These are phyloP conservation scores for Leccinum ponderosum DNA, from an alignment of 1,284 basidiomycete genomes.

Conservation along the genomic window DNA sequence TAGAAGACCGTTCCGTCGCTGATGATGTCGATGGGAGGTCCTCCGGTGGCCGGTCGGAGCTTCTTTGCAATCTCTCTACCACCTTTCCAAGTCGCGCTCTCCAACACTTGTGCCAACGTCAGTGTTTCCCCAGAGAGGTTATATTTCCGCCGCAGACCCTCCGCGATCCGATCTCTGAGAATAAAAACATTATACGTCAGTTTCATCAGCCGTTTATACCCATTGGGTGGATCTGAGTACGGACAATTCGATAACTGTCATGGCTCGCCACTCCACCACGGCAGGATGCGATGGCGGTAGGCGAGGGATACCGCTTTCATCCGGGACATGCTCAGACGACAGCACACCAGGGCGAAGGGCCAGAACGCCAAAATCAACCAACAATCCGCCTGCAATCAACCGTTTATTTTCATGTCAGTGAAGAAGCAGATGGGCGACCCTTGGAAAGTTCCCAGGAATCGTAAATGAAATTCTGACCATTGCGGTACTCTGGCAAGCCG, in stretches of 20 bases:
- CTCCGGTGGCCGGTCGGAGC: slow-evolving; percentile 72
- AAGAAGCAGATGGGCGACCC: not conserved
- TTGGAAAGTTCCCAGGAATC: not conserved
- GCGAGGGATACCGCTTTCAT: slow-evolving; percentile 58
- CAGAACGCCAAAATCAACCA: slow-evolving; percentile 83
- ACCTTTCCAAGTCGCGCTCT: slow-evolving; percentile 95
- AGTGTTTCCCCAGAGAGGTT: slow-evolving; percentile 49
- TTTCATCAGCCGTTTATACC: not conserved
- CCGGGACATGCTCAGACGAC: slow-evolving; percentile 41
- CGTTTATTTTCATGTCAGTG: not conserved
- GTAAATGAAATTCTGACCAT: slow-evolving; percentile 49
- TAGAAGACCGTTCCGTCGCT: slow-evolving; percentile 87
- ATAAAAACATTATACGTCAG: slow-evolving; percentile 7
- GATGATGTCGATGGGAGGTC: slow-evolving; percentile 86
- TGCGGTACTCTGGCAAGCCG: slow-evolving; percentile 87
- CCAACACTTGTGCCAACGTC: slow-evolving; percentile 85
- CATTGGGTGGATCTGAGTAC: slow-evolving; percentile 30
- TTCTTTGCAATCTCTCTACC: slow-evolving; percentile 87
- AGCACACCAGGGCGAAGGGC: slow-evolving; percentile 49
- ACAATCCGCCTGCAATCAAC: slow-evolving; percentile 66
- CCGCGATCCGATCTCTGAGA: slow-evolving; percentile 77
- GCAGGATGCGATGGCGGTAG: slow-evolving; percentile 80
- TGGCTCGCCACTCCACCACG: slow-evolving; percentile 93
- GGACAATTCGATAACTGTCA: slow-evolving; percentile 91
- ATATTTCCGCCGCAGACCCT: slow-evolving; percentile 65